Base-by-base conservation (phyloP, 1,284 basidiomycete species). In the Bondarzewia mesenterica region DNA sequence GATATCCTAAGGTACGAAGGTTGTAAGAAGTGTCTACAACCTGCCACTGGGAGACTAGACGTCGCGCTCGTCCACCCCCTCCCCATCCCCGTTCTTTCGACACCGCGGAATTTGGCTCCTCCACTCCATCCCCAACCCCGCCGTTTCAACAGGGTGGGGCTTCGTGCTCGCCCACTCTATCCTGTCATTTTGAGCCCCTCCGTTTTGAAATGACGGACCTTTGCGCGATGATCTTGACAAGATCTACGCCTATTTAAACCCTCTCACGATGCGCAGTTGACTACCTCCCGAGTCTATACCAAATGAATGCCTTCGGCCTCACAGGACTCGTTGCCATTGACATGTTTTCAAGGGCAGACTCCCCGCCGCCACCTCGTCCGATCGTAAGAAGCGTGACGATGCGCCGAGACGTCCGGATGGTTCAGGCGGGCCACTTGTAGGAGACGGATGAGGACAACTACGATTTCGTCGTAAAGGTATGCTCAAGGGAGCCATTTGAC, bases 361-460 rank as follows among this genome's bases (percentile, higher is more conserved):
- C 70, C 22, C 63, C 68, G 3, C 76, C 79, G 0, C 87, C 87
- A 1, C 82, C 85, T 1, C 73, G 89, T 16, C 92, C 96, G 68
- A 96, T 97, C 71, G 69, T 96, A 63, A 94, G 99, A 71, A 98
- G 96, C 0, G 76, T 94, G 98, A 66, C 96, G 98, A 72, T 98
- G 99, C 67, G 73, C 78, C 2, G 92, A 97, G 70, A 99, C 95
- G 5, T 81, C 95, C 57, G 82, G 86, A 54, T 80, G 98, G 38
- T 87, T 94, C 2, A 77, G 86, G 47, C 82, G 82, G 29, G 89
- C 93, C 12, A 82, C 56, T 69, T 95, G 42, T 99, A 95, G 95
- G 86, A 93, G 67, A 79, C 68, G 18, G 86, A 96, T 63, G 95
- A 98, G 63, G 77, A 79, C 54, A 77, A 77, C 29, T 99, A 99